A percentile compares a stretch with the other conserved stretches of the same genome.
Evolutionary conservation across 2,329 filamentous ascomycete genomes (phyloP).

Genomic region (Fonsecaea erecta): DNA sequence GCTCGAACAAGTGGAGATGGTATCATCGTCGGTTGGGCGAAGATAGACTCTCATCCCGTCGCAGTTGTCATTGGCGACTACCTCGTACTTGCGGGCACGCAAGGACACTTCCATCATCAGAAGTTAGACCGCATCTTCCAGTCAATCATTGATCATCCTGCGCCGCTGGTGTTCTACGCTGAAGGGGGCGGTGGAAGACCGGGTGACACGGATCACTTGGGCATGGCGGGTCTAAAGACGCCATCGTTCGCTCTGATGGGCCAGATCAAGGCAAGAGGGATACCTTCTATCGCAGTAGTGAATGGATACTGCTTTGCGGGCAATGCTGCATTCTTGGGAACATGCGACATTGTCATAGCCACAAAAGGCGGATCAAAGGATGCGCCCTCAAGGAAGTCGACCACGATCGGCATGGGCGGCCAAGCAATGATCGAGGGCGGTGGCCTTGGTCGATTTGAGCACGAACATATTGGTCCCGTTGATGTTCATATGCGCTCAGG

Average conservation of each 20-base stretch:
- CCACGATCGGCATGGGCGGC: conserved; percentile 33
- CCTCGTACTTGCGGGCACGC: conserved; percentile 32
- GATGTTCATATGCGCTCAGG: conserved; percentile 32
- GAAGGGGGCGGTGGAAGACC: conserved; percentile 33
- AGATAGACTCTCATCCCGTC: conserved; percentile 30
- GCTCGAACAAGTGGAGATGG: conserved; percentile 32
- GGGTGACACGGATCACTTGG: conserved; percentile 30
- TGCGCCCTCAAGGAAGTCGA: conserved; percentile 27
- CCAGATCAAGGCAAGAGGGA: conserved; percentile 32
- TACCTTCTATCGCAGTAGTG: conserved; percentile 31
- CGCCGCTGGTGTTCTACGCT: conserved; percentile 30
- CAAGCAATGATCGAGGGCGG: conserved; percentile 34
- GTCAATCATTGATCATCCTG: conserved; percentile 33
- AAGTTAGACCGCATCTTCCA: conserved; percentile 34
- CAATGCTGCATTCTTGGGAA: conserved; percentile 33
- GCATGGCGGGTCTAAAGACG: conserved; percentile 30
- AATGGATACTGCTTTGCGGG: conserved; percentile 34
- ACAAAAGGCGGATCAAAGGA: conserved; percentile 31
- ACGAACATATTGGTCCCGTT: conserved; percentile 32
- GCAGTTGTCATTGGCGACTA: conserved; percentile 33
- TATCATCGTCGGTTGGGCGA: conserved; percentile 33
- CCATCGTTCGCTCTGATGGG: conserved; percentile 32
- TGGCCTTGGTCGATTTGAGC: conserved; percentile 31
- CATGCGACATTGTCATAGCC: conserved; percentile 31
- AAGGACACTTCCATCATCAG: conserved; percentile 32